phyloP scores from a whole-genome alignment of 2,329 filamentous ascomycete species.

The Septoria petroselini region DNA sequence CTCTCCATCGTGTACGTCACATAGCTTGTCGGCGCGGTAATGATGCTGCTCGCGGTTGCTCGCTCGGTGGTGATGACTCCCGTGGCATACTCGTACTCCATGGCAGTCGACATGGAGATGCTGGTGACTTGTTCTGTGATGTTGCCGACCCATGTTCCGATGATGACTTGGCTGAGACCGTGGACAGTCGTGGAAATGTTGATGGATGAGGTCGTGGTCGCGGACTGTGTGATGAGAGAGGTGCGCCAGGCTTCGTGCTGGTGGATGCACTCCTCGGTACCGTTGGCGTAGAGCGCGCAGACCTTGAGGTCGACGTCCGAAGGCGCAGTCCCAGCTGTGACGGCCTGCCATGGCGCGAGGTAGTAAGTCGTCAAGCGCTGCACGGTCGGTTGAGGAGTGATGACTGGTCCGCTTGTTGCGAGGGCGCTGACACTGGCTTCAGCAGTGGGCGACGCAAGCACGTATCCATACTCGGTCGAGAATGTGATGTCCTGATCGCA shows the following conservation, averaged over 20 bases:
- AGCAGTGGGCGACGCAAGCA: conserved; percentile 40
- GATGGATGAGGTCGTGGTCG: conserved; percentile 38
- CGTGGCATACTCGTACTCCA: conserved; percentile 40
- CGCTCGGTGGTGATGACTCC: conserved; percentile 36
- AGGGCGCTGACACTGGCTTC: conserved; percentile 14
- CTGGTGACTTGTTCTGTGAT: conserved; percentile 42
- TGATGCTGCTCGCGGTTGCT: conserved; percentile 20
- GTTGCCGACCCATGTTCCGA: conserved; percentile 42
- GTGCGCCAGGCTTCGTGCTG: conserved; percentile 46
- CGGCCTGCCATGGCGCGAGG: conserved; percentile 45
- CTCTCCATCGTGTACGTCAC: conserved; percentile 33
- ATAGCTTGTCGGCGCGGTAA: conserved; percentile 31
- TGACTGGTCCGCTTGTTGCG: conserved; percentile 16
- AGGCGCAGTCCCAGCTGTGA: conserved; percentile 41
- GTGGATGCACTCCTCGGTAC: conserved; percentile 40
- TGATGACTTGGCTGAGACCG: conserved; percentile 37
- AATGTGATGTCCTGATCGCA: conserved; percentile 48
- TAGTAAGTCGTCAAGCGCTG: conserved; percentile 45
- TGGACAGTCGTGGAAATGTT: conserved; percentile 43
- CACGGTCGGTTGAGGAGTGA: conserved; percentile 41
- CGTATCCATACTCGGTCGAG: conserved; percentile 46
- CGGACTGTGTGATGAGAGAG: conserved; percentile 39
- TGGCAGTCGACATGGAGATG: conserved; percentile 41
- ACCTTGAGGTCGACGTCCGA: conserved; percentile 44
- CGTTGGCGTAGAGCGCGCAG: conserved; percentile 40